Evolutionary conservation across 352 stramenopile species (phyloP).

Genomic region (Plasmopara muralis): DNA sequence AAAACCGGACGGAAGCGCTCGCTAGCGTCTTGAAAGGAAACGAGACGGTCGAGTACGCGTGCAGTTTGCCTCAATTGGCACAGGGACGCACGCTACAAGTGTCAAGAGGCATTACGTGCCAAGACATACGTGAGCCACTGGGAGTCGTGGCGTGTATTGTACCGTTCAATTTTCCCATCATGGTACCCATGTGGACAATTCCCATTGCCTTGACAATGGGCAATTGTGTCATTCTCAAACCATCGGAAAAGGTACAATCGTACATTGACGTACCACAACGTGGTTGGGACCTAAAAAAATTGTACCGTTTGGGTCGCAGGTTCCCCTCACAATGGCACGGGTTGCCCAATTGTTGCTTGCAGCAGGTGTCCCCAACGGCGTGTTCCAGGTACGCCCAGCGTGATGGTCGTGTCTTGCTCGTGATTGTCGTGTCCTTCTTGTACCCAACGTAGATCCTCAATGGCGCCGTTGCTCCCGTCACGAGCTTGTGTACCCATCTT

Average conservation of each 20-base stretch:
- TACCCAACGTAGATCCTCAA: slow-evolving; percentile 82
- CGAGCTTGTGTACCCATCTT: slow-evolving; percentile 89
- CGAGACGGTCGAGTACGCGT: slow-evolving; percentile 97
- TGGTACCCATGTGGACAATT: slow-evolving; percentile 97
- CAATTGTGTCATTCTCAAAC: slow-evolving; percentile 97
- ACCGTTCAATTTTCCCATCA: slow-evolving; percentile 97
- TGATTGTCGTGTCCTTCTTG: no score
- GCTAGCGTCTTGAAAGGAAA: slow-evolving; percentile 96
- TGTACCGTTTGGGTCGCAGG: slow-evolving; percentile 17
- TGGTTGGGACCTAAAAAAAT: neutral
- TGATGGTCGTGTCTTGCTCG: no score
- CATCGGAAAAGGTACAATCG: slow-evolving; percentile 89
- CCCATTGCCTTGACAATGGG: slow-evolving; percentile 95
- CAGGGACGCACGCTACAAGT: slow-evolving; percentile 86
- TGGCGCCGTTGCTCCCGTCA: slow-evolving; percentile 85
- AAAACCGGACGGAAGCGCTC: slow-evolving; percentile 96
- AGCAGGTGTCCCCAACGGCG: slow-evolving; percentile 90
- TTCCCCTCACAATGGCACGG: slow-evolving; percentile 89
- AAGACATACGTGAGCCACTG: slow-evolving; percentile 89
- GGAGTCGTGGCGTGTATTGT: slow-evolving; percentile 91
- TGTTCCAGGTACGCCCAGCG: slow-evolving; percentile 76
- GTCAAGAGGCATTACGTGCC: slow-evolving; percentile 89
- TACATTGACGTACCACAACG: neutral
- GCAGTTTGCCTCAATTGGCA: slow-evolving; percentile 86
- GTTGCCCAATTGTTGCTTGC: slow-evolving; percentile 86